A percentile compares a stretch with the other conserved stretches of the same genome.
These are phyloP conservation scores for Globisporangium splendens DNA, from an alignment of 352 stramenopile genomes.

Conservation along the genomic window DNA sequence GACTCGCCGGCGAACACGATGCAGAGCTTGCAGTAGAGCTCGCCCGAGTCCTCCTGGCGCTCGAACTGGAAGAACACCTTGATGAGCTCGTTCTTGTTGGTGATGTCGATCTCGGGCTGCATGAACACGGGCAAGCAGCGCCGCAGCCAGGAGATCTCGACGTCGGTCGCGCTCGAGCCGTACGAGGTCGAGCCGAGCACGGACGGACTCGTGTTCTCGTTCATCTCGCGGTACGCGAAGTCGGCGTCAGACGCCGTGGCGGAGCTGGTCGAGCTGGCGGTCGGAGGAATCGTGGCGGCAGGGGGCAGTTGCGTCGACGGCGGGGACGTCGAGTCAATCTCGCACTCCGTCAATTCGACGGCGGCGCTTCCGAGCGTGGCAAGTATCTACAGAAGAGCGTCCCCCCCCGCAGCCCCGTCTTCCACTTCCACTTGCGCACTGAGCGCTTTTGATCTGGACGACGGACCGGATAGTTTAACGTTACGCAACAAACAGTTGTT, in stretches of 20 bases:
- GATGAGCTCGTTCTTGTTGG: slow-evolving; percentile 77
- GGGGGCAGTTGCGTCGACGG: slow-evolving; percentile 4
- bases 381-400: slow-evolving; percentile 7
- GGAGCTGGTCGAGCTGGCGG: slow-evolving; percentile 2
- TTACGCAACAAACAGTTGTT: not conserved
- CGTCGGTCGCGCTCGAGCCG: slow-evolving; percentile 24
- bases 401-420: not conserved
- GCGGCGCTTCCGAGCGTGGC: not conserved
- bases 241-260: slow-evolving; percentile 10
- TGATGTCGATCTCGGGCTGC: slow-evolving; percentile 80
- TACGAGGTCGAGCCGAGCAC: slow-evolving; percentile 17
- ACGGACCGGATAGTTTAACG: not conserved
- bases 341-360: slow-evolving; percentile 1
- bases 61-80: slow-evolving; percentile 85
- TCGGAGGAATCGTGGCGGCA: slow-evolving; percentile 7
- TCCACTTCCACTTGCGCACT: too few relatives aligned
- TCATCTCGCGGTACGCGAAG: slow-evolving; percentile 51
- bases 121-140: slow-evolving; percentile 81
- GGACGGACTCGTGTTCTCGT: slow-evolving; percentile 22
- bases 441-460: too few relatives aligned
- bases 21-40: slow-evolving; percentile 75
- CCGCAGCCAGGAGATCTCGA: slow-evolving; percentile 71
- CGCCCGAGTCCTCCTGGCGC: slow-evolving; percentile 39
- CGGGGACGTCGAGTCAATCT: slow-evolving; percentile 9
- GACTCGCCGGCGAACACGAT: slow-evolving; percentile 80